Evolutionary conservation across 2,329 filamentous ascomycete genomes (phyloP).

Genomic region (Aspergillus hortae): DNA sequence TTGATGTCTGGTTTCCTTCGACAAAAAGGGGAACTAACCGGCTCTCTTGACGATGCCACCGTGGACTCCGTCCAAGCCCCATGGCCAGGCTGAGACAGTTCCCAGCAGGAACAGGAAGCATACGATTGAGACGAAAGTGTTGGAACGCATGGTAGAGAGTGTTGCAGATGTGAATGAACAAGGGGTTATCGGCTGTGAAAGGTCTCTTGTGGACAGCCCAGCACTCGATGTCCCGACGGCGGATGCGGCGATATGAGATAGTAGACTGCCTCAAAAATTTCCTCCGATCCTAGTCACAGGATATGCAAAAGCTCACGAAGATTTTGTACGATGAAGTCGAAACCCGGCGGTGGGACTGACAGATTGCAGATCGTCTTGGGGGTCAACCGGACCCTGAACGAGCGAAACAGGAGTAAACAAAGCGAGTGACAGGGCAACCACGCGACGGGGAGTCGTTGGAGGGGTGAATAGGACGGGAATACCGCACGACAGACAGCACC

Average conservation of each 20-base stretch:
- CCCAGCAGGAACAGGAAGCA: conserved; percentile 32
- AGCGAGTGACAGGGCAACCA: conserved; percentile 18
- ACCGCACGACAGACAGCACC: neutral
- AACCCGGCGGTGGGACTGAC: conserved; percentile 10
- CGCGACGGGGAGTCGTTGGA: neutral
- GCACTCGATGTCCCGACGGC: neutral
- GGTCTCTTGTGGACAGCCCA: neutral
- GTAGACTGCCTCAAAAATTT: no score
- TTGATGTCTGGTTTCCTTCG: neutral
- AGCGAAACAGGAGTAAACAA: conserved; percentile 18
- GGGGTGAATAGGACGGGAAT: neutral
- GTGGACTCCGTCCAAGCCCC: conserved; percentile 15
- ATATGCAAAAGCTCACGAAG: no score
- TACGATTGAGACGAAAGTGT: conserved; percentile 27
- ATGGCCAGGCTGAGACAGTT: conserved; percentile 29
- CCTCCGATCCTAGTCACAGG: no score
- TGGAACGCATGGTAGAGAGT: conserved; percentile 30
- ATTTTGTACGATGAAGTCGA: no score
- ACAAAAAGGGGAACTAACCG: conserved; percentile 20
- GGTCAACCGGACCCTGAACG: conserved; percentile 10
- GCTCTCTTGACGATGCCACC: conserved; percentile 21
- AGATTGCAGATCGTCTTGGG: conserved; percentile 16
- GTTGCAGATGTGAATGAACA: neutral
- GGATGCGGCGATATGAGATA: no score
- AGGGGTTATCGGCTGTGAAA: neutral